A percentile compares a stretch with the other conserved stretches of the same genome.
phyloP scores from a whole-genome alignment of 495 filamentous ascomycete species.

The Penicillium ochrochloron region DNA sequence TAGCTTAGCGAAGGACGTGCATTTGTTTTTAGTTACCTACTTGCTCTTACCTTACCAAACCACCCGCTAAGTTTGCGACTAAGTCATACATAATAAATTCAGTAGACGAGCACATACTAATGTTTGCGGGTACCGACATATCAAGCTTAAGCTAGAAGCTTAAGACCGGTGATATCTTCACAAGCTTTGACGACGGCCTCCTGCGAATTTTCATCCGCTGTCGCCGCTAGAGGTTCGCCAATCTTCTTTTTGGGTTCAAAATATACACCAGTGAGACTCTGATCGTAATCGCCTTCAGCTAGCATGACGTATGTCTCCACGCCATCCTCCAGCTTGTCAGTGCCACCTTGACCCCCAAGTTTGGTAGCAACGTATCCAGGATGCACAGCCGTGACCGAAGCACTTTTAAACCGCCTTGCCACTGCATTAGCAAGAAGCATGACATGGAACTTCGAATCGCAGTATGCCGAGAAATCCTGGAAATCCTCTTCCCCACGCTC shows the following conservation, averaged over 20 bases:
- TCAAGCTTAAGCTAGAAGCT: neutral
- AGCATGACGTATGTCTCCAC: constrained; percentile 33
- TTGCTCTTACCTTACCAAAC: too few relatives aligned
- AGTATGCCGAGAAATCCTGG: constrained; percentile 28
- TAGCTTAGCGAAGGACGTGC: too few relatives aligned
- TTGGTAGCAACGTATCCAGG: constrained; percentile 15
- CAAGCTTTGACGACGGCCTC: neutral
- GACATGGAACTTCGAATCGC: constrained; percentile 30
- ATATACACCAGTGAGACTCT: constrained; percentile 22
- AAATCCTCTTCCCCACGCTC: constrained; percentile 25
- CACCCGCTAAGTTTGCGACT: too few relatives aligned
- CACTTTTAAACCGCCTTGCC: constrained; percentile 19
- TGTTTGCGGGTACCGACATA: too few relatives aligned
- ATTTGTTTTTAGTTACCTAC: too few relatives aligned
- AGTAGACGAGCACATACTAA: too few relatives aligned
- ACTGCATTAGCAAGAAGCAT: constrained; percentile 27
- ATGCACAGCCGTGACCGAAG: constrained; percentile 6
- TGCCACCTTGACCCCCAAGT: constrained; percentile 17
- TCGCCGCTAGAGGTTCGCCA: constrained; percentile 17
- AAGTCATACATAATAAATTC: too few relatives aligned
- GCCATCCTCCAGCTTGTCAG: constrained; percentile 30
- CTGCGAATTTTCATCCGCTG: neutral
- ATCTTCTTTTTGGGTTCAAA: constrained; percentile 29
- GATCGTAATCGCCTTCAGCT: constrained; percentile 31
- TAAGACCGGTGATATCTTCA: neutral